These are phyloP conservation scores for Berkeleyomyces basicola DNA, from an alignment of 2,329 filamentous ascomycete species.

Conservation along the genomic window DNA sequence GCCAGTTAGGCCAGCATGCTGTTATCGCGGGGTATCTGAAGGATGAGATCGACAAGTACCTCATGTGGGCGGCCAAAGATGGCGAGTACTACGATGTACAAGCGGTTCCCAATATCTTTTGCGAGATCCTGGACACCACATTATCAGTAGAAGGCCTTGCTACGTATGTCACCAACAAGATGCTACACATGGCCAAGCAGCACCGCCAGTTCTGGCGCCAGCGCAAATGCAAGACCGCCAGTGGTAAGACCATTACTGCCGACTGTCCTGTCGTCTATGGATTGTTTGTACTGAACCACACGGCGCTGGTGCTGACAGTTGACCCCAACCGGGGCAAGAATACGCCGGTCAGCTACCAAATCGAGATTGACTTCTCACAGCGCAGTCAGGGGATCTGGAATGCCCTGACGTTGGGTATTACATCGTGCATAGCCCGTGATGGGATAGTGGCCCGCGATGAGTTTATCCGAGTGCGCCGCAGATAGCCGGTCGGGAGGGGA, in stretches of 20 bases:
- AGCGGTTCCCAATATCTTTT: slow-evolving; percentile 25
- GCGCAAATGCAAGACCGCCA: not conserved
- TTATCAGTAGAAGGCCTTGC: slow-evolving; percentile 19
- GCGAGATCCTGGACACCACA: slow-evolving; percentile 22
- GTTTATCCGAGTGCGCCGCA: not conserved
- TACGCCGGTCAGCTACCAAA: slow-evolving; percentile 27
- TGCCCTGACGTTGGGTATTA: slow-evolving; percentile 26
- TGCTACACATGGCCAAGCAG: slow-evolving; percentile 22
- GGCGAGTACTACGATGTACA: slow-evolving; percentile 22
- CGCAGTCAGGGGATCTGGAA: slow-evolving; percentile 28
- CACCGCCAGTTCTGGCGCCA: slow-evolving; percentile 24
- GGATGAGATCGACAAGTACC: slow-evolving; percentile 21
- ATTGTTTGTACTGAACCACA: slow-evolving; percentile 26
- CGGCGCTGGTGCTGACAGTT: slow-evolving; percentile 25
- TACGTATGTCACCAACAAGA: slow-evolving; percentile 22
- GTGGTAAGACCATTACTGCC: slow-evolving; percentile 11
- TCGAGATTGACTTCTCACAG: slow-evolving; percentile 26
- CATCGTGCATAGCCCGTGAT: slow-evolving; percentile 11
- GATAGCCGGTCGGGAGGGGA: not conserved
- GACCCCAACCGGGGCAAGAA: slow-evolving; percentile 23
- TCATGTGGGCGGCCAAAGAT: slow-evolving; percentile 28
- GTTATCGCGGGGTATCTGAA: slow-evolving; percentile 22
- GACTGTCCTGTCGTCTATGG: slow-evolving; percentile 27
- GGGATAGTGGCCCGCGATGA: slow-evolving; percentile 4
- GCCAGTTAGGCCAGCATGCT: slow-evolving; percentile 22